A percentile compares a stretch with the other conserved stretches of the same genome.
Conservation (phyloP, 2,329 filamentous ascomycete genomes). For the Colletotrichum coccodes region DNA sequence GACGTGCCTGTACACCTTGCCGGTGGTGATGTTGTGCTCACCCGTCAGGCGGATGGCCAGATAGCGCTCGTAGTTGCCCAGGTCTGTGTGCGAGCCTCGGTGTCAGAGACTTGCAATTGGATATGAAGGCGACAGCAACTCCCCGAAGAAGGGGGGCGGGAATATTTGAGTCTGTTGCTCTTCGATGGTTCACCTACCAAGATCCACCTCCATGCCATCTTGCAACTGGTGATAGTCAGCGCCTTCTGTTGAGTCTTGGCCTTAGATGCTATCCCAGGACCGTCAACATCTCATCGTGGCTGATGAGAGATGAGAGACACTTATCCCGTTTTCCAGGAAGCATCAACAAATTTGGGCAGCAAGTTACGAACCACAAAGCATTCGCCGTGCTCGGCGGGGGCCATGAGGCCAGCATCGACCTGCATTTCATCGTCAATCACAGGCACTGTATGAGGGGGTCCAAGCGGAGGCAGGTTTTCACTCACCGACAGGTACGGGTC, state of each 20-base stretch:
- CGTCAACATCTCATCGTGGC: neutral
- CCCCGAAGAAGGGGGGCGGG: neutral
- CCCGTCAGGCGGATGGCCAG: constrained; percentile 83
- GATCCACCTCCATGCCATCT: constrained; percentile 34
- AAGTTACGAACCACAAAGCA: constrained; percentile 33
- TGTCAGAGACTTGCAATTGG: constrained; percentile 29
- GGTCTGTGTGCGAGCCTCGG: constrained; percentile 45
- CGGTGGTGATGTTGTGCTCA: constrained; percentile 97
- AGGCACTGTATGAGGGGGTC: neutral
- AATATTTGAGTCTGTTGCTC: neutral
- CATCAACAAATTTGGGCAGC: neutral
- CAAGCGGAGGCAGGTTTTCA: neutral
- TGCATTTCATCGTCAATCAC: constrained; percentile 16
- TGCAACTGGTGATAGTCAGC: constrained; percentile 28
- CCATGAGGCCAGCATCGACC: constrained; percentile 35
- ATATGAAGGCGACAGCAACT: neutral
- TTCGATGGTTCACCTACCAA: constrained; percentile 29
- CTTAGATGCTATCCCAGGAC: neutral
- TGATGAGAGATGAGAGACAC: neutral
- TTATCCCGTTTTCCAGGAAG: neutral
- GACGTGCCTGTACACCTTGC: constrained; percentile 93
- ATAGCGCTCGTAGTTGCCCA: constrained; percentile 73
- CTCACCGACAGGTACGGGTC: constrained; percentile 59
- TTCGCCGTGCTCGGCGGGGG: constrained; percentile 44
- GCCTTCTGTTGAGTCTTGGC: neutral